Conservation (phyloP, 768 basidiomycete species). For the Megacollybia marginata region DNA sequence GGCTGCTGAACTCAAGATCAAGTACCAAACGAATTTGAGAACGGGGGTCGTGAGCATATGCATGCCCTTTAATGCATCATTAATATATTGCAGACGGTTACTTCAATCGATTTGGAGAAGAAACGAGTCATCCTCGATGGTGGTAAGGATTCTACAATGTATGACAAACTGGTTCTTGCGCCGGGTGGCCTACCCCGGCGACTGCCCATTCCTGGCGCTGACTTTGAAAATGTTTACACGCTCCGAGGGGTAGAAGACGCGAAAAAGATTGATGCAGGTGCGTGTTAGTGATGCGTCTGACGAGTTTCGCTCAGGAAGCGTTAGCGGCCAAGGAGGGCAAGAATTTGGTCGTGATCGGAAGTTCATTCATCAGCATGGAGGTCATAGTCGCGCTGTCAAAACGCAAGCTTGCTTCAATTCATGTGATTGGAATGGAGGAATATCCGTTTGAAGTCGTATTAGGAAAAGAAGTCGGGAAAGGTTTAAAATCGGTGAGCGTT, state of each 20-base stretch:
- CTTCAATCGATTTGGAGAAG: conserved; percentile 53
- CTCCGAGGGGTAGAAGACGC: conserved; percentile 67
- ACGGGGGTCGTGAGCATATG: conserved; percentile 41
- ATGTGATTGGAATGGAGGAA: conserved; percentile 79
- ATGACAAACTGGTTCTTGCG: conserved; percentile 76
- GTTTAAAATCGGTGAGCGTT: conserved; percentile 57
- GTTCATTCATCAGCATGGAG: conserved; percentile 91
- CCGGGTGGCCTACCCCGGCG: conserved; percentile 67
- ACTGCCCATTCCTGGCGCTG: conserved; percentile 69
- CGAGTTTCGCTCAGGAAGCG: conserved; percentile 1
- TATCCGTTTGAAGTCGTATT: conserved; percentile 77
- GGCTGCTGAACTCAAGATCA: conserved; percentile 68
- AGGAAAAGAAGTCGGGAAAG: conserved; percentile 73
- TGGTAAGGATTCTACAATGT: conserved; percentile 52
- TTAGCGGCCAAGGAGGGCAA: conserved; percentile 67
- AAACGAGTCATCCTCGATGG: conserved; percentile 58
- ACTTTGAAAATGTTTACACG: conserved; percentile 71
- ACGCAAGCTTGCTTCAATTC: conserved; percentile 72
- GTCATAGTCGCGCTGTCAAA: conserved; percentile 69
- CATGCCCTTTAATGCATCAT: neutral
- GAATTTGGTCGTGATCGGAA: conserved; percentile 74
- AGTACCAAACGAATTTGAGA: conserved; percentile 61
- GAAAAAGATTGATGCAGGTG: conserved; percentile 64
- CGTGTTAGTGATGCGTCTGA: conserved; percentile 8
- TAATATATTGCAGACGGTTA: conserved; percentile 45